phyloP scores from a whole-genome alignment of 306 rosid genomes.

The Acmispon strigosus region DNA sequence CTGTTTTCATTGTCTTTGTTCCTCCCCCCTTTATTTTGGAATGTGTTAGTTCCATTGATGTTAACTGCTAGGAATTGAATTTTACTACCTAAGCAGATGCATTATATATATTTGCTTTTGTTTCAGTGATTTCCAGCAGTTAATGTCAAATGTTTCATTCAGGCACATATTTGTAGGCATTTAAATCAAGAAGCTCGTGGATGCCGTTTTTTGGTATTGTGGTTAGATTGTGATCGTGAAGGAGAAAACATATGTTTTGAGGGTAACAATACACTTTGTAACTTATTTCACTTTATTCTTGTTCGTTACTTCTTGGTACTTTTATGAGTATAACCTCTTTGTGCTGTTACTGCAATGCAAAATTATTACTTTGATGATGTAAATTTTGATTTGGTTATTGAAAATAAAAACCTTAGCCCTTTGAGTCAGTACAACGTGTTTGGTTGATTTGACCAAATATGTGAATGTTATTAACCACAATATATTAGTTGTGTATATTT shows the following conservation, averaged over 20 bases:
- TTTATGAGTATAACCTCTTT: neutral
- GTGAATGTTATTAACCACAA: no score
- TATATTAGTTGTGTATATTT: no score
- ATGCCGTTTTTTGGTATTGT: constrained; percentile 69
- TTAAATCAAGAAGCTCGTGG: constrained; percentile 92
- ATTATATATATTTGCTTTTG: constrained; percentile 12
- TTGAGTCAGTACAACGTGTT: no score
- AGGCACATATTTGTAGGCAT: constrained; percentile 90
- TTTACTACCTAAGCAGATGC: neutral
- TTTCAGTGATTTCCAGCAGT: constrained; percentile 2
- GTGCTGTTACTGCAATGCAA: neutral
- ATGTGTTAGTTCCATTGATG: constrained; percentile 7
- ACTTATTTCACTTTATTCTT: neutral
- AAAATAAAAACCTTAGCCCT: neutral
- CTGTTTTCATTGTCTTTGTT: neutral
- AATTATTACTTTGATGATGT: constrained; percentile 8
- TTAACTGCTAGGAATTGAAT: neutral
- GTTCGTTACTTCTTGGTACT: constrained; percentile 10
- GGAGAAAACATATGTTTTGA: constrained; percentile 98
- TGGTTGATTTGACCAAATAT: no score
- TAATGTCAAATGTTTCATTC: constrained; percentile 12
- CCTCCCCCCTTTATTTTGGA: neutral
- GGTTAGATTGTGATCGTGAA: constrained; percentile 98
- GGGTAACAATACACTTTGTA: constrained; percentile 40
- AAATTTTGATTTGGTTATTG: constrained; percentile 8